A percentile compares a stretch with the other conserved stretches of the same genome.
Evolutionary conservation across 2,329 filamentous ascomycete species (phyloP).

Genomic region (Aspergillus neotritici): DNA sequence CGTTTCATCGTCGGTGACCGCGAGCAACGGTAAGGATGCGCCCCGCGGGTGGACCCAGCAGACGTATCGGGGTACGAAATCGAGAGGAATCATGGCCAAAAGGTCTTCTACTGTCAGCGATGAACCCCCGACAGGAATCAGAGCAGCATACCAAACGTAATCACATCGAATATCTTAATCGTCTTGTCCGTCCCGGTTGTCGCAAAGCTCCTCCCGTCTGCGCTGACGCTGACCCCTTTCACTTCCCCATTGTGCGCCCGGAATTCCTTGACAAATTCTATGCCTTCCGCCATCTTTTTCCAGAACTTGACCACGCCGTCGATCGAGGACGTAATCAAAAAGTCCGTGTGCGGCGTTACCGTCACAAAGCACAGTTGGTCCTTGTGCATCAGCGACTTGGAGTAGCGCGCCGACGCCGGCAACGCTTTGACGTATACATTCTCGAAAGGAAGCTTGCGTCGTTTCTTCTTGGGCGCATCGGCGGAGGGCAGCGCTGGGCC

Average conservation of each 20-base stretch:
- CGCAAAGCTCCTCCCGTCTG: constrained; percentile 88
- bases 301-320: constrained; percentile 99
- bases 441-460: constrained; percentile 84
- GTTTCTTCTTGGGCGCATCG: constrained; percentile 79
- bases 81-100: constrained; percentile 72
- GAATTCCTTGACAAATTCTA: constrained; percentile 99
- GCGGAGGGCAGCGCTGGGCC: constrained; percentile 82
- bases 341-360: constrained; percentile 86
- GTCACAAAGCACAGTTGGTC: constrained; percentile 85
- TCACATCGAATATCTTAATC: constrained; percentile 56
- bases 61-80: constrained; percentile 68
- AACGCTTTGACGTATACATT: constrained; percentile 90
- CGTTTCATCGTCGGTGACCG: constrained; percentile 70
- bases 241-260: constrained; percentile 84
- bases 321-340: constrained; percentile 85
- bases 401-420: constrained; percentile 75
- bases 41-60: constrained; percentile 91
- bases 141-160: constrained; percentile 63
- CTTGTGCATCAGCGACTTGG: constrained; percentile 96
- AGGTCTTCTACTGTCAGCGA: constrained; percentile 51
- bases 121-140: too few relatives aligned
- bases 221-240: constrained; percentile 73
- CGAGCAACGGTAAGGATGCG: constrained; percentile 79
- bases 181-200: constrained; percentile 62
- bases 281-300: constrained; percentile 86